phyloP scores from a whole-genome alignment of 345 rosid genomes.

The Draba incana region DNA sequence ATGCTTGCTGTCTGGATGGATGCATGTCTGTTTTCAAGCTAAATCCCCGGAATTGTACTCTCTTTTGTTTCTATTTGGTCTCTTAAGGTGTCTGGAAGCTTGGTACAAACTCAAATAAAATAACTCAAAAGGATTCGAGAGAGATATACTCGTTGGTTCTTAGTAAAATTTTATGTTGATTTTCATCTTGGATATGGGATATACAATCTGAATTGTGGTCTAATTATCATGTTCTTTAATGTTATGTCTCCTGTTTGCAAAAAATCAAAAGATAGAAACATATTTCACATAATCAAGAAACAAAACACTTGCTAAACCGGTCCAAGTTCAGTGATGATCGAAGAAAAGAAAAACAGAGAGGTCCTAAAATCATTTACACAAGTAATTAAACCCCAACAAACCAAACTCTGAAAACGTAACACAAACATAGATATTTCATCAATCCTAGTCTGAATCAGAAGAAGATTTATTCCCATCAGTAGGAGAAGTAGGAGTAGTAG shows the following conservation, averaged over 20 bases:
- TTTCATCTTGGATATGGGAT: constrained; percentile 12
- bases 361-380: constrained; percentile 35
- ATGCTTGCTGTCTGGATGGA: neutral
- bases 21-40: constrained; percentile 3
- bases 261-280: neutral
- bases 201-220: neutral
- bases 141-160: constrained; percentile 14
- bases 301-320: constrained; percentile 1
- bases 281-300: constrained; percentile 8
- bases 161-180: constrained; percentile 23
- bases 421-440: constrained; percentile 27
- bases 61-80: constrained; percentile 18
- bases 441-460: constrained; percentile 62
- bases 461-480: constrained; percentile 30
- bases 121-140: neutral
- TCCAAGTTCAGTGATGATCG: constrained; percentile 8
- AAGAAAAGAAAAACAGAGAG: neutral
- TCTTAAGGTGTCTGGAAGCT: neutral
- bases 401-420: neutral
- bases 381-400: constrained; percentile 17
- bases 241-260: neutral
- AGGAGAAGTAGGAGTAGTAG: no score
- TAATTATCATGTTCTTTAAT: neutral
- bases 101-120: constrained; percentile 30
- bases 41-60: neutral